Percentiles rank a stretch among this genome's conserved stretches.
Conservation (phyloP, 331 rosid genomes). For the Pyrus hybrid region DNA sequence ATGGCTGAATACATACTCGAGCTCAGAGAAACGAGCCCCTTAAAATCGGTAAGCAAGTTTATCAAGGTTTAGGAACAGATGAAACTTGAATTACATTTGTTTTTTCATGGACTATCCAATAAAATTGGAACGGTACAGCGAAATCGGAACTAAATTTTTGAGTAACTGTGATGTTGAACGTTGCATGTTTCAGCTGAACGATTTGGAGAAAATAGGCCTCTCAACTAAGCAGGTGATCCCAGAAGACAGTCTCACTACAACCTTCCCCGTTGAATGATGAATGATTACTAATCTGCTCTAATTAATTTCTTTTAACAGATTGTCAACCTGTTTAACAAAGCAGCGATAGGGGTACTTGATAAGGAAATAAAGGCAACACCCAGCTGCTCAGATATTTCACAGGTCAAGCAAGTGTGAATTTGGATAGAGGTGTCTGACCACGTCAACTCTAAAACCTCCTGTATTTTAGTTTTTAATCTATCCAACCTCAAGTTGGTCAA, state of each 20-base stretch:
- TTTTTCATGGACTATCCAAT: too few species aligned
- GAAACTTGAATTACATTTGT: not conserved
- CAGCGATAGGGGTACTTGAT: constrained; percentile 60
- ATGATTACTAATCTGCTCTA: not conserved
- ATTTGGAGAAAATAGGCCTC: constrained; percentile 90
- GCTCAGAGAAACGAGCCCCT: constrained; percentile 72
- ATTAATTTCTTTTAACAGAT: constrained; percentile 30
- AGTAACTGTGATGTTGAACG: not conserved
- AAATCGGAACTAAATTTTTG: not conserved
- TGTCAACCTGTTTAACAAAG: constrained; percentile 54
- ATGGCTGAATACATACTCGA: constrained; percentile 76
- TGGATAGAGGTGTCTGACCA: too few species aligned
- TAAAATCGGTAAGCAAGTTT: constrained; percentile 59
- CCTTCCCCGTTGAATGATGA: not conserved
- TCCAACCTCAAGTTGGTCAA: too few species aligned
- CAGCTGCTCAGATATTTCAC: constrained; percentile 4
- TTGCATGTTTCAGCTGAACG: constrained; percentile 51
- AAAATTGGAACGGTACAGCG: too few species aligned
- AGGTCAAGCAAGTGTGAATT: not conserved
- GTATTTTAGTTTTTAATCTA: too few species aligned
- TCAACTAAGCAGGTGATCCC: constrained; percentile 71
- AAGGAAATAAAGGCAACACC: constrained; percentile 25
- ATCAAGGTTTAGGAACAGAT: not conserved
- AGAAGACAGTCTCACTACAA: not conserved
- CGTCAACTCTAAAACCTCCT: too few species aligned